Base-by-base conservation (phyloP, 208 protist genomes). In the Acanthamoeba lenticulata region DNA sequence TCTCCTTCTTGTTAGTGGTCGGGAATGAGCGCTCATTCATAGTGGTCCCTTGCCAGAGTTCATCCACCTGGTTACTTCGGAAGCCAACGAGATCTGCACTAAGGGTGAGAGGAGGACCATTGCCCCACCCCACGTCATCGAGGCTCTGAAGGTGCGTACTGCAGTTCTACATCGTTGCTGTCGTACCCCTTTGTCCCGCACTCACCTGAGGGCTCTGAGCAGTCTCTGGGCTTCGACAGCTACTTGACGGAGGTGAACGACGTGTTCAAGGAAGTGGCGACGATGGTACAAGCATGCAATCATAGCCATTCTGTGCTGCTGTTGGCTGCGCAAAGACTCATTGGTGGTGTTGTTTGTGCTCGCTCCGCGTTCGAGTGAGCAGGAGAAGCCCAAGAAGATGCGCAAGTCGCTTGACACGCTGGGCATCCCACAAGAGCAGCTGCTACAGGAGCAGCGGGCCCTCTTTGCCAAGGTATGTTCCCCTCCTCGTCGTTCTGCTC, bases 1-100 rank as follows among this genome's bases (percentile, higher is more conserved):
- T 57, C 40, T 49, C 0, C 11, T 17, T 55, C 65, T 3, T 29
- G 1, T 49, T 13, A 13, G 0, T 47, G 1, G 6, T 7, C 6
- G 13, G 6, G 24, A 55, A 55, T 55, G 17, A 55, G 24, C 1
- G 17, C 49, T 55, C 49, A 55, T 19, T 19, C 49, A 9, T 55
- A 27, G 1, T 11, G 17, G 1, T 11, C 6, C 24, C 4, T 0
- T 65, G 24, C 74, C n/a, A 95, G 95, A 96, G 77, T 96, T 96
- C 47, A 95, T 96, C 34, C 95, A 96, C 86, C 83, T 95, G 60
- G 96, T 96, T 32, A 95, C 95, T 4, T 95, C 92, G 60, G 94
- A 96, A 86, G 94, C 95, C 42, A 94, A 96, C 36, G 95, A 96
- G 79, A 83, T 96, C 29, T 95, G 95, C 89, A 32, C 52, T 15